phyloP scores from a whole-genome alignment of 2,329 filamentous ascomycete genomes.

The Exophiala alcalophila region DNA sequence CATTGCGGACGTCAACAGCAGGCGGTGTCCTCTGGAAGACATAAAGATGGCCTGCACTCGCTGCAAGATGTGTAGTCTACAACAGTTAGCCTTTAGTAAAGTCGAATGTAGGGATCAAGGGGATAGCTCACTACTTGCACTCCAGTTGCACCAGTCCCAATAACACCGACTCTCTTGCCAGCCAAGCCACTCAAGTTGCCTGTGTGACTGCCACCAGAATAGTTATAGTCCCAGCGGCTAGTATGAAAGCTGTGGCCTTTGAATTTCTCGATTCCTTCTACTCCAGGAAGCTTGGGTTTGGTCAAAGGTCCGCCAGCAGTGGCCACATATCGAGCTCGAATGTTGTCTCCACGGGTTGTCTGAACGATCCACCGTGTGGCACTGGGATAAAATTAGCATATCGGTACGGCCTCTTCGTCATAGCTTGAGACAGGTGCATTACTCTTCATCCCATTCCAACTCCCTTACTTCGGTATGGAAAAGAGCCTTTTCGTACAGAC shows the following conservation, averaged over 20 bases:
- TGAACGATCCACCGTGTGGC: slow-evolving; percentile 38
- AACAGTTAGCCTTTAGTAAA: no score
- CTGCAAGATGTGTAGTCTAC: no score
- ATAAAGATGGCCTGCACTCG: slow-evolving; percentile 13
- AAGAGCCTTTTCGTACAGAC: slow-evolving; percentile 9
- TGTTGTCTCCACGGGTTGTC: slow-evolving; percentile 21
- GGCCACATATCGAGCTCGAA: slow-evolving; percentile 42
- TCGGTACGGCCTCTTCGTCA: no score
- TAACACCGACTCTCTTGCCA: slow-evolving; percentile 20
- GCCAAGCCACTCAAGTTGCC: slow-evolving; percentile 39
- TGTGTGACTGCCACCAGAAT: slow-evolving; percentile 39
- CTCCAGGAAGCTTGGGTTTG: slow-evolving; percentile 41
- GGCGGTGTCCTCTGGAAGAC: slow-evolving; percentile 40
- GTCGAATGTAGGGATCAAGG: no score
- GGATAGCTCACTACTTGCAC: no score
- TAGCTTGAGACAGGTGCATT: no score
- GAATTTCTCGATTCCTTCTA: slow-evolving; percentile 30
- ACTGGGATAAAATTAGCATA: no score
- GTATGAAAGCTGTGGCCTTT: slow-evolving; percentile 32
- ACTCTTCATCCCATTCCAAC: slow-evolving; percentile 21
- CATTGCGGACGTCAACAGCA: slow-evolving; percentile 32
- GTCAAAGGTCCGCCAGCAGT: slow-evolving; percentile 50
- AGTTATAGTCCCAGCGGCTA: slow-evolving; percentile 37
- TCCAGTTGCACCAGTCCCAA: slow-evolving; percentile 23
- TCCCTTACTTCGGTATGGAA: slow-evolving; percentile 17